phyloP scores from a whole-genome alignment of 352 stramenopile genomes.

The Salisapilia sapeloensis region DNA sequence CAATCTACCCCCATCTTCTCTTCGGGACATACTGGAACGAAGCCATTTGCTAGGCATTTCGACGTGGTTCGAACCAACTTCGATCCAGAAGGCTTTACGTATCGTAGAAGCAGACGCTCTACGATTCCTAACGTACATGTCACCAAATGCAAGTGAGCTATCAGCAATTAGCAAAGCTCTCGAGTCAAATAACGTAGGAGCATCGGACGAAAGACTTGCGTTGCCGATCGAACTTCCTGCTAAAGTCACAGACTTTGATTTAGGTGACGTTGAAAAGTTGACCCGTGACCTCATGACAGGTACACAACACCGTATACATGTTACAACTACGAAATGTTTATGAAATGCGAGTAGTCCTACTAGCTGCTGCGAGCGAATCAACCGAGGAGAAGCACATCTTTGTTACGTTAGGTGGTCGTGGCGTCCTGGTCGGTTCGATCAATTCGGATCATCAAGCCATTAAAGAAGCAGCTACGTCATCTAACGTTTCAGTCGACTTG shows the following conservation, averaged over 20 bases:
- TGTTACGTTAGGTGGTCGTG: constrained; percentile 63
- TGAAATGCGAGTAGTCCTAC: constrained; percentile 14
- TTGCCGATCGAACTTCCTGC: constrained; percentile 30
- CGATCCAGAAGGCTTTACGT: constrained; percentile 59
- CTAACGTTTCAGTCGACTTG: constrained; percentile 22
- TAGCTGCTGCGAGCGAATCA: constrained; percentile 27
- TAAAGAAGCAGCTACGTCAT: constrained; percentile 8
- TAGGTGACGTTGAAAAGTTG: constrained; percentile 27
- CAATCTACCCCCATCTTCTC: constrained; percentile 33
- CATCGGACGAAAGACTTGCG: constrained; percentile 3
- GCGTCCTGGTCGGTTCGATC: constrained; percentile 45
- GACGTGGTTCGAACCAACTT: constrained; percentile 77
- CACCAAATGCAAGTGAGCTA: constrained; percentile 62
- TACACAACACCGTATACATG: constrained; percentile 4
- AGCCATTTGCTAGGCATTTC: constrained; percentile 15
- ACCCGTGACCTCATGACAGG: constrained; percentile 55
- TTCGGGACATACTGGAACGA: constrained; percentile 30
- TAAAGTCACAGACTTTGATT: constrained; percentile 21
- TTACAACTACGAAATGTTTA: not conserved
- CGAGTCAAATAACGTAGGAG: constrained; percentile 8
- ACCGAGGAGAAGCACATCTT: constrained; percentile 42
- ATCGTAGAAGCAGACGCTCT: constrained; percentile 31
- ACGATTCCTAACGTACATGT: constrained; percentile 42
- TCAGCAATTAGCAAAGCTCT: constrained; percentile 51
- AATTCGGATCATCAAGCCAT: constrained; percentile 21